Base-by-base conservation (phyloP, 2,329 filamentous ascomycete genomes). In the Gaeumannomyces tritici region DNA sequence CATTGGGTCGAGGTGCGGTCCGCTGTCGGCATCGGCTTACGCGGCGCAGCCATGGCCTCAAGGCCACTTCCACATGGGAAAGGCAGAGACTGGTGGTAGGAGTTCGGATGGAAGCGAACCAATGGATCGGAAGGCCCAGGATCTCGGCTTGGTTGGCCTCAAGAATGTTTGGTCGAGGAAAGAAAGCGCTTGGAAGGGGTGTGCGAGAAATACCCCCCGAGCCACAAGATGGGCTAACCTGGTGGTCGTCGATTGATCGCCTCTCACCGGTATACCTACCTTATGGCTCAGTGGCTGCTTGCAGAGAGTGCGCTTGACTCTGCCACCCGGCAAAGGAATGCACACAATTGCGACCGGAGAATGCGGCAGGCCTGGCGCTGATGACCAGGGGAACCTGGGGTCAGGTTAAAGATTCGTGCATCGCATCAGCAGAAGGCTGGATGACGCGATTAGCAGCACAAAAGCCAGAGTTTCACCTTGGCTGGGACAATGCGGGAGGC, bases 361-460 rank as follows among this genome's bases (percentile, higher is more conserved):
- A 59, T 31, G 31, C 33, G 57, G 21, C 29, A 57, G 42, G 18
- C 21, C 35, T 67, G 64, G 65, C 64, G 66, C 64, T 66, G n/a
- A n/a, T n/a, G n/a, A n/a, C 63, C 65, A 64, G 57, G 59, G 65
- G 64, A 65, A 64, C 66, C 63, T 66, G 65, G 57, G 59, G n/a
- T n/a, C n/a, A n/a, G n/a, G n/a, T n/a, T n/a, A n/a, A n/a, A n/a
- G n/a, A n/a, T n/a, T n/a, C n/a, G n/a, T n/a, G n/a, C 64, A 69
- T 71, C 67, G 67, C 69, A 70, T 69, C 67, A 72, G 64, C 24
- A 51, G 60, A 60, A 63, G 64, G 63, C 62, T 61, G 65, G 65
- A 72, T 72, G 68, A 67, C 70, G 70, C 70, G 65, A 72, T 72
- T 66, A 47, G 33, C 33, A 35, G 33, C 12, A 35, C 4, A 35